Conservation (phyloP, 2,329 filamentous ascomycete species). For the Ophiosphaerella herpotricha region DNA sequence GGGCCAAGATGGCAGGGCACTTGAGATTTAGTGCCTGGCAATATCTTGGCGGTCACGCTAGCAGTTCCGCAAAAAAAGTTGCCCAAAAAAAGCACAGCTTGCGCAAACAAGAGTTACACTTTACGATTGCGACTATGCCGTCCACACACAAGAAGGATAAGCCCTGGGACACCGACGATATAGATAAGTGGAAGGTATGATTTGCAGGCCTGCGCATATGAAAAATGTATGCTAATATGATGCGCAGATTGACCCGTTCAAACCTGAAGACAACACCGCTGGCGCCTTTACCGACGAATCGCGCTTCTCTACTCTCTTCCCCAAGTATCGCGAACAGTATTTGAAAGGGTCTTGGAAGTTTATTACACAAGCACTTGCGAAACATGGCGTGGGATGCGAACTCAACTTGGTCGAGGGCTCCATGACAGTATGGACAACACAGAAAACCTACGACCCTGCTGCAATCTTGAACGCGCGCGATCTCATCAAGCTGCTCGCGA, state of each 20-base stretch:
- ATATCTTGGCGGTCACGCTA: neutral
- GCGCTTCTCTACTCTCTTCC: constrained; percentile 83
- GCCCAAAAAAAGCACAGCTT: neutral
- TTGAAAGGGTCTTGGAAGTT: constrained; percentile 91
- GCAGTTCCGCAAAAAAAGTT: neutral
- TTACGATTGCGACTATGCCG: constrained; percentile 64
- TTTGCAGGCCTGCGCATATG: neutral
- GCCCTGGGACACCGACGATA: constrained; percentile 87
- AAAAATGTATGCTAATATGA: constrained; percentile 2
- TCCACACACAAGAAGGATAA: constrained; percentile 81
- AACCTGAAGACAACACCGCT: constrained; percentile 78
- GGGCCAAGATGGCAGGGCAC: no score
- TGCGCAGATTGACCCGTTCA: constrained; percentile 76
- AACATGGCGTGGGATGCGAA: constrained; percentile 84
- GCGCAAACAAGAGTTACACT: neutral
- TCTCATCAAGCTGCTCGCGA: constrained; percentile 87
- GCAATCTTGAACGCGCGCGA: constrained; percentile 93
- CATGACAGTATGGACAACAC: constrained; percentile 95
- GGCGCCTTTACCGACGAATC: constrained; percentile 93
- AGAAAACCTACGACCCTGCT: constrained; percentile 89
- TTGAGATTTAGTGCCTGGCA: no score
- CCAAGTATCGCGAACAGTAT: constrained; percentile 95
- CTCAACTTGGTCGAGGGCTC: constrained; percentile 93
- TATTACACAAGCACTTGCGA: constrained; percentile 84
- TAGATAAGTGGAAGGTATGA: constrained; percentile 89